Conservation (phyloP, 805 yeast species). For the Ogataea methylovora region DNA sequence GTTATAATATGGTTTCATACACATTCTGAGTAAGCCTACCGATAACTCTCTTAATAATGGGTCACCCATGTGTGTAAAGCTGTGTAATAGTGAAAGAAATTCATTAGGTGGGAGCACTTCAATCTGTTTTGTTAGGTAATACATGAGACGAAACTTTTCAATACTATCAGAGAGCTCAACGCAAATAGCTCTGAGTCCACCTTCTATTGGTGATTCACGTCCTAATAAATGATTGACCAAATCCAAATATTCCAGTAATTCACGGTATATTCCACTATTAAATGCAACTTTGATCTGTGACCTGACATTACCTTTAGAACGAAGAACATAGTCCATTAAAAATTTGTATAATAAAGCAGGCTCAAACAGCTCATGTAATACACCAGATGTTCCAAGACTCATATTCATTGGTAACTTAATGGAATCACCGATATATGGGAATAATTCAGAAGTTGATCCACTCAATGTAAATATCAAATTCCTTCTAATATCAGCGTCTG, state of each 20-base stretch:
- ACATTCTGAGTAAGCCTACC: constrained; percentile 32
- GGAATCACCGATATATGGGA: constrained; percentile 34
- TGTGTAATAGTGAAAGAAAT: constrained; percentile 45
- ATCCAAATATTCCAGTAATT: constrained; percentile 27
- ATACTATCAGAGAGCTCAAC: constrained; percentile 42
- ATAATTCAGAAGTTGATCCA: constrained; percentile 55
- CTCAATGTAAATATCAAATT: constrained; percentile 45
- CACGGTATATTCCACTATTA: constrained; percentile 34
- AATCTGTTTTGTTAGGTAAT: constrained; percentile 31
- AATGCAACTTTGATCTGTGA: constrained; percentile 62
- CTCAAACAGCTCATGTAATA: constrained; percentile 54
- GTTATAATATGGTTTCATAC: constrained; percentile 53
- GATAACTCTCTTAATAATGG: constrained; percentile 36
- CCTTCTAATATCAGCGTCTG: constrained; percentile 35
- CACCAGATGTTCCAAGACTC: constrained; percentile 48
- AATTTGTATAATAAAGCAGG: constrained; percentile 60
- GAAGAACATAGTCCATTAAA: constrained; percentile 27
- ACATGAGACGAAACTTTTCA: constrained; percentile 49
- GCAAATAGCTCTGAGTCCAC: constrained; percentile 27
- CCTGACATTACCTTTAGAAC: constrained; percentile 12
- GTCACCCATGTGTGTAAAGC: constrained; percentile 60
- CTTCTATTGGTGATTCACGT: constrained; percentile 13
- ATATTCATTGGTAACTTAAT: constrained; percentile 42
- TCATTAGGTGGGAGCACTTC: constrained; percentile 34
- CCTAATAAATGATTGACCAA: constrained; percentile 28